Base-by-base conservation (phyloP, 2,329 filamentous ascomycete genomes). In the Neofusicoccum ribis region DNA sequence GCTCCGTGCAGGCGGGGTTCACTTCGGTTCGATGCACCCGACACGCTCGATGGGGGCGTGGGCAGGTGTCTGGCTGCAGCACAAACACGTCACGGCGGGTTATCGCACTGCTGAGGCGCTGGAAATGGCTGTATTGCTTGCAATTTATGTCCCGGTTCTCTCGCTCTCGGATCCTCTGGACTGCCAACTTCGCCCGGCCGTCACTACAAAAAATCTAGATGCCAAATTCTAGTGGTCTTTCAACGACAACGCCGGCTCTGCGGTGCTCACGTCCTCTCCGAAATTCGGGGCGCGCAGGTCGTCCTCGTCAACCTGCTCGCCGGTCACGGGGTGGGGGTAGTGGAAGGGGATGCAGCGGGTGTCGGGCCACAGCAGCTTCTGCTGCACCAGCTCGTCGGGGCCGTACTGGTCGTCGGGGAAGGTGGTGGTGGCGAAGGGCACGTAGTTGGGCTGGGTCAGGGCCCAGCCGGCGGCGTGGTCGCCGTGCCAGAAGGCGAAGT, bases 401-500 rank as follows among this genome's bases (percentile, higher is more conserved):
- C 84, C 84, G 9, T 76, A 65, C 6, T 81, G 80, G 65, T 85
- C 83, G 67, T 84, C 82, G 0, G 83, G 83, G 67, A 74, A 85
- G 2, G 77, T 81, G 68, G 70, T 78, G 0, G 73, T 81, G 46
- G 82, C 80, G 75, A 83, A 84, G 3, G 83, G 83, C 4, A 85
- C 72, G 70, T 85, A 85, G 59, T 85, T 84, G 59, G 81, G 78
- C 71, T 82, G 81, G 44, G 84, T 86, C 70, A 84, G 77, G 2
- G 79, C 76, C 84, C 84, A 86, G 39, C 84, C 84, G 46, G 79
- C 80, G 72, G 84, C 82, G 65, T 83, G 82, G 34, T 83, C 80
- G 14, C 71, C 73, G 56, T 86, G 84, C 84, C 84, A 86, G 73
- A 86, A 86, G 1, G 84, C 83, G 69, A 85, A 85, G 72, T 86